Evolutionary conservation across 495 filamentous ascomycete species (phyloP).

Genomic region (Xylaria palmicola): DNA sequence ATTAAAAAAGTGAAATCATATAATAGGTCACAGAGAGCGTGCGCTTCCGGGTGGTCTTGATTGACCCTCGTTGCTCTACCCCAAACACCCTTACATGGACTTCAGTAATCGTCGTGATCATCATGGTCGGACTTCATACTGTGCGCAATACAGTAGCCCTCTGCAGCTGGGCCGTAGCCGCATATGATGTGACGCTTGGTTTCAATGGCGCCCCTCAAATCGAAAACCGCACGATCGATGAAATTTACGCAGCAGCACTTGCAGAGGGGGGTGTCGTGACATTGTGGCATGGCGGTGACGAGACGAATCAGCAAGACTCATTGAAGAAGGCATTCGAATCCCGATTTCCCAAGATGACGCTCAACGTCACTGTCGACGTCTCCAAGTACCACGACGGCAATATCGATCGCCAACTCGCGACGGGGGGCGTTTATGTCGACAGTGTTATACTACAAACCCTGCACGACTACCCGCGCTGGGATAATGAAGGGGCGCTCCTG

Average conservation of each 20-base stretch:
- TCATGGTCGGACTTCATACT: neutral
- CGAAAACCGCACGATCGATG: conserved; percentile 35
- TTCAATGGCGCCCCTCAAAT: conserved; percentile 14
- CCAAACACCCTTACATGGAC: neutral
- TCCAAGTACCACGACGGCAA: conserved; percentile 39
- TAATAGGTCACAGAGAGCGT: neutral
- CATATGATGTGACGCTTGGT: conserved; percentile 16
- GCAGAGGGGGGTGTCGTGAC: conserved; percentile 34
- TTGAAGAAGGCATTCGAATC: conserved; percentile 31
- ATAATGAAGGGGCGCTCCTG: conserved; percentile 31
- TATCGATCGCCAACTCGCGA: conserved; percentile 32
- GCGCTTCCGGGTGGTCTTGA: neutral
- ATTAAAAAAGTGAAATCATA: neutral
- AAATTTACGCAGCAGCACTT: conserved; percentile 36
- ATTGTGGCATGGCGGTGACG: conserved; percentile 35
- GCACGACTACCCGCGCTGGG: conserved; percentile 40
- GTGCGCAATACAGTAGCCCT: neutral
- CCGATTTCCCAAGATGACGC: conserved; percentile 34
- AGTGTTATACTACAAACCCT: conserved; percentile 35
- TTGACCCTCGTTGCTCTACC: neutral
- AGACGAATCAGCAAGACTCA: conserved; percentile 26
- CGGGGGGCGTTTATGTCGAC: conserved; percentile 31
- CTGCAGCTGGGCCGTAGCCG: neutral
- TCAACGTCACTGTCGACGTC: conserved; percentile 40
- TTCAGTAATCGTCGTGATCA: neutral